Evolutionary conservation across 23 red algal species (phyloP).

Genomic region (Gracilariopsis chorda): DNA sequence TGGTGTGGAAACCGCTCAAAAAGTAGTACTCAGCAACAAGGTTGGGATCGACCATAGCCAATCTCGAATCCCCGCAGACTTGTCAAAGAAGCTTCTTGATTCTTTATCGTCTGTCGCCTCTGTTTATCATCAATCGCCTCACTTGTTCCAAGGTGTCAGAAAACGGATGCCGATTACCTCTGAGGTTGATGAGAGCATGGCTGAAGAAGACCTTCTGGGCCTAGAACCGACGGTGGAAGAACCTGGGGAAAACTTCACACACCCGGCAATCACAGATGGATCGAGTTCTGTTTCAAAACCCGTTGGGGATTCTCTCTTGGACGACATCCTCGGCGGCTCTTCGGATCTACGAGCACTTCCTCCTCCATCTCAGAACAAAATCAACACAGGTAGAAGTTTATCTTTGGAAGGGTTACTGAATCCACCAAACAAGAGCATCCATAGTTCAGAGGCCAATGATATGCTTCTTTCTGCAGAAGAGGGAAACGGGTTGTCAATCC

Average conservation of each 20-base stretch:
- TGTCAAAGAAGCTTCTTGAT: slow-evolving; percentile 56
- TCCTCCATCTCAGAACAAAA: not conserved
- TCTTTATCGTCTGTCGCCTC: slow-evolving; percentile 67
- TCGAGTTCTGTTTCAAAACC: not conserved
- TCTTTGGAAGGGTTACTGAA: not conserved
- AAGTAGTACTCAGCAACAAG: slow-evolving; percentile 69
- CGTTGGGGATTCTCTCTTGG: slow-evolving; percentile 21
- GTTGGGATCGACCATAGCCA: slow-evolving; percentile 27
- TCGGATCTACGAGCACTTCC: not conserved
- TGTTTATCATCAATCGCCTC: slow-evolving; percentile 61
- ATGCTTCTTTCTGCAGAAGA: slow-evolving; percentile 29
- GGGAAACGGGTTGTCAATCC: slow-evolving; percentile 64
- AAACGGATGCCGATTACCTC: slow-evolving; percentile 4
- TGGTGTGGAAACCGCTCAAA: slow-evolving; percentile 17
- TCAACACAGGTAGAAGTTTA: not conserved
- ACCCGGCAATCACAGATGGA: not conserved
- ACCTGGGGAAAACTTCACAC: not conserved
- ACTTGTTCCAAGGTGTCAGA: slow-evolving; percentile 33
- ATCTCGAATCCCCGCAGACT: not conserved
- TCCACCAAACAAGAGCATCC: not conserved
- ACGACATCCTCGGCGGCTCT: slow-evolving; percentile 25
- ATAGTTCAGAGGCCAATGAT: not conserved
- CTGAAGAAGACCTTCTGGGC: slow-evolving; percentile 72
- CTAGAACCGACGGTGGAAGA: slow-evolving; percentile 35
- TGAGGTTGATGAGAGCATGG: slow-evolving; percentile 7